Evolutionary conservation across 768 basidiomycete species (phyloP), one percentile per base, ranked within the genome.

Genomic region (Favolaschia claudopus): DNA sequence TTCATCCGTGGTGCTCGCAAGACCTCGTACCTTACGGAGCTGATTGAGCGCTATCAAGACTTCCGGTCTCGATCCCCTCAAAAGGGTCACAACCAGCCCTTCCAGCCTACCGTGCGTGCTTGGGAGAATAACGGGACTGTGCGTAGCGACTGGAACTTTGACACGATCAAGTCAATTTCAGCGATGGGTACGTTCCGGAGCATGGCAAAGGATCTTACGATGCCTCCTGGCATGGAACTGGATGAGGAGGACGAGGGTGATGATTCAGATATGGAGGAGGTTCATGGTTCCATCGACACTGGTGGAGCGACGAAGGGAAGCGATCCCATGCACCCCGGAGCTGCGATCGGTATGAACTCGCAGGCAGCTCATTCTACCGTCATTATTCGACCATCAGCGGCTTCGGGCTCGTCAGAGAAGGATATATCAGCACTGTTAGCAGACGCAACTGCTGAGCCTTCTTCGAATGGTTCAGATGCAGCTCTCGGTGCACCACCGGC

Each of bases 111-210:
- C 5, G 72, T 87, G 47, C 79, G 82, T 43, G 79, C 82, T 42
- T 93, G 91, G 92, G 91, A 92, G 64, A 74, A 72, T 45, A 86
- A 84, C 59, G 86, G 83, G 40, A 93, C 95, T 2, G 82, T 96
- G 75, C 85, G 86, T 69, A 95, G 92, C 69, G 95, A 95, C 62
- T 99, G 96, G 97, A 93, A 92, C 71, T 99, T 99, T 71, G 95
- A 95, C 67, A 96, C 93, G 2, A 78, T 95, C 65, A 88, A 81
- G 58, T 82, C 89, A 5, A 78, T 84, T 9, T 82, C 87, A 27
- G 86, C 88, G 4, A 90, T 93, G 86, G 91, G 91, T 37, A 88
- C 91, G 3, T 87, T 89, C 69, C 85, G 87, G 46, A 88, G 84
- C 55, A 88, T 89, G 78, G 82, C 87, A 8, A 86, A 83, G 65